Conservation (phyloP, 768 basidiomycete genomes). For the Brasilioporus rufonigricans region DNA sequence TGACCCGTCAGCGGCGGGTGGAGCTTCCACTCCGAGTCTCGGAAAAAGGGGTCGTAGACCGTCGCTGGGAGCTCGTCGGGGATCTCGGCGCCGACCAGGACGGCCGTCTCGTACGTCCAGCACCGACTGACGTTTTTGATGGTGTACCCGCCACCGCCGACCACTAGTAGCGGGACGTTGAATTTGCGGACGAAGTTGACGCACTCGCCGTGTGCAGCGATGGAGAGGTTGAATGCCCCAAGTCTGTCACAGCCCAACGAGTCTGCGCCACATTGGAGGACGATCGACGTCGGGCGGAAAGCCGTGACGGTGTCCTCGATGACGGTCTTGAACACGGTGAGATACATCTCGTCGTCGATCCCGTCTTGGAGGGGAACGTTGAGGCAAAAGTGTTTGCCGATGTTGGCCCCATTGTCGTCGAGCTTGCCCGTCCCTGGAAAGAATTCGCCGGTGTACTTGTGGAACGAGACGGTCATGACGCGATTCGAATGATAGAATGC, state of each 20-base stretch:
- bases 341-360: constrained; percentile 96
- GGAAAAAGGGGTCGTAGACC: constrained; percentile 91
- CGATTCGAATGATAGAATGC: constrained; percentile 97
- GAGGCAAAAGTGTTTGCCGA: constrained; percentile 91
- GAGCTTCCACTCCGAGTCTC: constrained; percentile 86
- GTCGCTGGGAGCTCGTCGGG: constrained; percentile 87
- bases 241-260: constrained; percentile 92
- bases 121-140: constrained; percentile 97
- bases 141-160: constrained; percentile 96
- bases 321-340: constrained; percentile 92
- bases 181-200: constrained; percentile 95
- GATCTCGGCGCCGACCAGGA: constrained; percentile 79
- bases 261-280: constrained; percentile 96
- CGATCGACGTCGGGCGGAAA: constrained; percentile 87
- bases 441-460: constrained; percentile 98
- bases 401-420: constrained; percentile 84
- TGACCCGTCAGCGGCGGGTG: constrained; percentile 90
- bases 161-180: constrained; percentile 83
- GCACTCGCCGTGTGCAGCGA: constrained; percentile 97
- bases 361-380: constrained; percentile 96
- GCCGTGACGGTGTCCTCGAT: constrained; percentile 90
- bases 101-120: constrained; percentile 97
- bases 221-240: constrained; percentile 96
- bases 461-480: constrained; percentile 99
- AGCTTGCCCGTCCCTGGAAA: constrained; percentile 97